Percentiles rank a stretch among this genome's conserved stretches.
Evolutionary conservation across 139 green algal species (phyloP).

Genomic region (Tetradesmus lagerheimii): DNA sequence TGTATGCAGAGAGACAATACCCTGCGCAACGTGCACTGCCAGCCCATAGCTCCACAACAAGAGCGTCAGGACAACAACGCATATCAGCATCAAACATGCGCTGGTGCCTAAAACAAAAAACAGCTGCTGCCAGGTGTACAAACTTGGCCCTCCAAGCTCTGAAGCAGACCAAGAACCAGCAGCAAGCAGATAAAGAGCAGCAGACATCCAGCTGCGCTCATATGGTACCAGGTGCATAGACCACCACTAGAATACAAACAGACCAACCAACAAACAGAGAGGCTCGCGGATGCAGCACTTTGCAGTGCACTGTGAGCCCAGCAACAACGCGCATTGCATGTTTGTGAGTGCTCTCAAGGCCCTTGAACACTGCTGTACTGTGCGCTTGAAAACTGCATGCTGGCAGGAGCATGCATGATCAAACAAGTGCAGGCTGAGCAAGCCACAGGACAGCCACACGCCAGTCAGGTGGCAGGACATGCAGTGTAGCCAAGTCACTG

Average conservation of each 20-base stretch:
- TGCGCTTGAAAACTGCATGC: not conserved
- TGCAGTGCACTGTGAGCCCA: not conserved
- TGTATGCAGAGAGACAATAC: not conserved
- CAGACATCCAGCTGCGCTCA: not conserved
- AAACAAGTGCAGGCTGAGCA: not conserved
- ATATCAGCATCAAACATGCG: not conserved
- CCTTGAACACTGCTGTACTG: not conserved
- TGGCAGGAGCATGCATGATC: not conserved
- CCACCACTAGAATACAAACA: too few relatives aligned
- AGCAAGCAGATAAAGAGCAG: too few relatives aligned
- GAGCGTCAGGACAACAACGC: not conserved
- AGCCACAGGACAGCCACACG: not conserved
- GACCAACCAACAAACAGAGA: not conserved
- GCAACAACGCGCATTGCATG: not conserved
- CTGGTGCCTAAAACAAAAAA: not conserved
- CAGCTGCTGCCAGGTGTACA: not conserved
- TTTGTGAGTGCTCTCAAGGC: not conserved
- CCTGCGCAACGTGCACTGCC: not conserved
- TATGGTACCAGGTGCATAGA: too few relatives aligned
- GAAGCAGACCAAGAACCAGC: not conserved
- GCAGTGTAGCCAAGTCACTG: not conserved
- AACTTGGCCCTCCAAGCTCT: not conserved
- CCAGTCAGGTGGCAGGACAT: not conserved
- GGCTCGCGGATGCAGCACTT: not conserved
- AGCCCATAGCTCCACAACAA: not conserved